These are phyloP conservation scores for Penicillium sclerotigenum DNA, from an alignment of 2,329 filamentous ascomycete species.

Conservation along the genomic window DNA sequence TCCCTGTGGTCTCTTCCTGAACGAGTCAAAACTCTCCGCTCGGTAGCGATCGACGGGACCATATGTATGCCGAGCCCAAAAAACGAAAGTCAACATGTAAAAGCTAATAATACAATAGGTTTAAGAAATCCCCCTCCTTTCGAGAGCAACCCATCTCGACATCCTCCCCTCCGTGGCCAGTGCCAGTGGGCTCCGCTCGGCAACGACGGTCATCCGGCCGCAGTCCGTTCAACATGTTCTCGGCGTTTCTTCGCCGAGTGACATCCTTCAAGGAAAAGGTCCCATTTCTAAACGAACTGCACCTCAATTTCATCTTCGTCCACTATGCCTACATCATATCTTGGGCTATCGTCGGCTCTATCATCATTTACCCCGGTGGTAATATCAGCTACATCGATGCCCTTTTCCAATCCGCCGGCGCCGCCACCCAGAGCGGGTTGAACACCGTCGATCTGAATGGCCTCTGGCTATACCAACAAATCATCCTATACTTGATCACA, in stretches of 20 bases:
- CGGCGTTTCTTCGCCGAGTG: conserved; percentile 21
- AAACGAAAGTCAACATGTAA: not conserved
- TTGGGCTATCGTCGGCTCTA: conserved; percentile 68
- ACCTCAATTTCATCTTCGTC: conserved; percentile 46
- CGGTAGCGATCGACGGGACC: conserved; percentile 20
- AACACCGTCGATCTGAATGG: conserved; percentile 70
- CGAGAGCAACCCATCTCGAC: conserved; percentile 9
- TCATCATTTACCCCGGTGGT: conserved; percentile 68
- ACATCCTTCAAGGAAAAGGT: conserved; percentile 32
- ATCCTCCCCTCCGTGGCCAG: conserved; percentile 6
- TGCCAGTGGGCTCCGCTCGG: conserved; percentile 7
- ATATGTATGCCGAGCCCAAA: conserved; percentile 16
- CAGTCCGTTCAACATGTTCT: conserved; percentile 29
- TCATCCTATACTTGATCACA: conserved; percentile 67
- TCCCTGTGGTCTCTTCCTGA: conserved; percentile 5
- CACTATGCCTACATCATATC: conserved; percentile 74
- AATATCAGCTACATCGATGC: conserved; percentile 77
- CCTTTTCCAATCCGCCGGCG: conserved; percentile 79
- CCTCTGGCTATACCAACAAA: conserved; percentile 69
- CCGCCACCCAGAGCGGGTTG: conserved; percentile 86
- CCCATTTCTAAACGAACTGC: conserved; percentile 37
- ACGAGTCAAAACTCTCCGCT: conserved; percentile 14
- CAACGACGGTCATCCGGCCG: conserved; percentile 12
- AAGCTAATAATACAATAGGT: conserved; percentile 11
- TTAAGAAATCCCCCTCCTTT: conserved; percentile 18